Conservation (phyloP, 1,284 basidiomycete genomes). For the Sutorius eximius region DNA sequence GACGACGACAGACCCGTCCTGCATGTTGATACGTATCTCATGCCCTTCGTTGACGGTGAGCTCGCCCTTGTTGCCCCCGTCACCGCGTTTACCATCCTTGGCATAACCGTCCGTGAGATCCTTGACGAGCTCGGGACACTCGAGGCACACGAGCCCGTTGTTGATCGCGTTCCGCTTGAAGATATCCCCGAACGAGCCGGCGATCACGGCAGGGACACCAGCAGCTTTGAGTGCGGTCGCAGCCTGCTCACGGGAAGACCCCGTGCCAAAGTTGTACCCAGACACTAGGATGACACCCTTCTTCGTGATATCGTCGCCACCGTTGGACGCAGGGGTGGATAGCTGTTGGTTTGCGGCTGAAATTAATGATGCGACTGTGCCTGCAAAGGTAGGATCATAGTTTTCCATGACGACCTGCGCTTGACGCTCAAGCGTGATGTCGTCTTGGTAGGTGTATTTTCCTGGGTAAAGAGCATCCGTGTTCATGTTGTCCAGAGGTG, state of each 20-base stretch:
- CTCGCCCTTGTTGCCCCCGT: constrained; percentile 77
- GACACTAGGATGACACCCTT: constrained; percentile 81
- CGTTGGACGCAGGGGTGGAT: constrained; percentile 6
- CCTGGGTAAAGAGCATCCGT: constrained; percentile 99
- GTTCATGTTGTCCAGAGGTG: constrained; percentile 96
- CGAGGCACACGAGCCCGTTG: constrained; percentile 95
- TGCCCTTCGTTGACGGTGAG: constrained; percentile 78
- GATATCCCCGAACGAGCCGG: constrained; percentile 97
- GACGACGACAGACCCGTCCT: constrained; percentile 65
- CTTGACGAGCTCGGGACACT: constrained; percentile 85
- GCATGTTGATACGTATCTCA: constrained; percentile 67
- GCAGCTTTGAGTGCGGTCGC: constrained; percentile 96
- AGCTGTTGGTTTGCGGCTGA: constrained; percentile 27
- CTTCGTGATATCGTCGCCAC: constrained; percentile 34
- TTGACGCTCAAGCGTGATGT: constrained; percentile 93
- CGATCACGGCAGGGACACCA: constrained; percentile 90
- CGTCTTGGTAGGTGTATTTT: constrained; percentile 99
- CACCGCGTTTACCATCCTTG: constrained; percentile 70
- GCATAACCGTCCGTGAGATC: constrained; percentile 81
- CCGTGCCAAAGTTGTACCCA: constrained; percentile 99
- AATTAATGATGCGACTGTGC: constrained; percentile 64
- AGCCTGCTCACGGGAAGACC: constrained; percentile 97
- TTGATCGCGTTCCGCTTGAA: constrained; percentile 99
- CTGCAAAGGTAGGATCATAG: constrained; percentile 90
- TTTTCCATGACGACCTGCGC: constrained; percentile 99